Evolutionary conservation across 2,329 filamentous ascomycete species (phyloP), one percentile per base, ranked within the genome.

Genomic region (Biscogniauxia mediterranea): DNA sequence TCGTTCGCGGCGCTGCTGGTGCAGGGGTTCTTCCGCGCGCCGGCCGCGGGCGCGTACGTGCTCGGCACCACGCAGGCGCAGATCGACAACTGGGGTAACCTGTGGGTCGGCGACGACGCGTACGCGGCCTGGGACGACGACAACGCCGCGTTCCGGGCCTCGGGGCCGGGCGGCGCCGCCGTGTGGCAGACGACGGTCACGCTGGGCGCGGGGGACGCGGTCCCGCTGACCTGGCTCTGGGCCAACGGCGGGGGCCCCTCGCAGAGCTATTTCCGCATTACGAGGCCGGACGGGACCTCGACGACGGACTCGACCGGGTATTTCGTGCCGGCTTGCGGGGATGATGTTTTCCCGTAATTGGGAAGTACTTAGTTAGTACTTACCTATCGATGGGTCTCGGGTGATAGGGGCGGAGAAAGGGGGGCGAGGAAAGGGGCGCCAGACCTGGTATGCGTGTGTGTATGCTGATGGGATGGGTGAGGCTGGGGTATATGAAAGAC

Each of bases 1-100:
- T 13, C 26, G 2, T 49, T 58, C 54, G 57, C 61, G 2, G 64
- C 61, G 1, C n/a, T 64, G 5, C 28, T 64, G 26, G 28, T 61
- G 32, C 55, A 62, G 59, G 62, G 62, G 4, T 66, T 66, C 62
- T 66, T 66, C 64, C 25, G 64, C 28, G 62, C 60, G 20, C 55
- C 28, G 2, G 17, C 56, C 52, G 49, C 58, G 1, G 64, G 62
- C 28, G 58, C 54, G 1, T 64, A 61, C 60, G 58, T 58, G 17
- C 56, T 64, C 56, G 6, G 38, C 21, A 56, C 42, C 8, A 46
- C 54, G 11, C 11, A 23, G 11, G 56, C 53, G n/a, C 28, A 49
- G 28, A 57, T 62, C 49, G 62, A 66, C 54, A 64, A 66, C 62
- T 66, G 62, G 54, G 60, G 57, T 3, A 58, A 64, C 53, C 59